Conservation (phyloP, 2,329 filamentous ascomycete species). For the Mycosphaerella arachidis region DNA sequence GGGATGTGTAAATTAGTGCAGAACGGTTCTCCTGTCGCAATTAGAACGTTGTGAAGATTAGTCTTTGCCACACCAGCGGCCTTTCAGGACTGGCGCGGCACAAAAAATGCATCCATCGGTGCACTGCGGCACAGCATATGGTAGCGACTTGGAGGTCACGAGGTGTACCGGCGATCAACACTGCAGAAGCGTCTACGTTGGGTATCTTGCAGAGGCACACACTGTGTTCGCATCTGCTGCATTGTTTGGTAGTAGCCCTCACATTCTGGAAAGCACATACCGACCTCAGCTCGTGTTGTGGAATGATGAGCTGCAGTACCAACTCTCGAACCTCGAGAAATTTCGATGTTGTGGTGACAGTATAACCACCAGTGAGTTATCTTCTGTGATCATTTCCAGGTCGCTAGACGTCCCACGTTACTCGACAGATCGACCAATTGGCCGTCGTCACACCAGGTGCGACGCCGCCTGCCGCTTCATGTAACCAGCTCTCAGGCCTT, state of each 20-base stretch:
- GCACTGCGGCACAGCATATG: neutral
- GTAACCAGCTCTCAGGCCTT: neutral
- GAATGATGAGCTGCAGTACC: neutral
- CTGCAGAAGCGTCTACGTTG: neutral
- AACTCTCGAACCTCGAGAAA: too few relatives aligned
- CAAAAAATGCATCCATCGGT: neutral
- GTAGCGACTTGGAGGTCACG: neutral
- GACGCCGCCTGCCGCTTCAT: neutral
- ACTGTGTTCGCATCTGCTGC: neutral
- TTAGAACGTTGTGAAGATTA: neutral
- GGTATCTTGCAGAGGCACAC: neutral
- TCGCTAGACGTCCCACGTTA: neutral
- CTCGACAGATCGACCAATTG: neutral
- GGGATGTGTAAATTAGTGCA: neutral
- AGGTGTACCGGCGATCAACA: neutral
- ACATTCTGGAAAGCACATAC: neutral
- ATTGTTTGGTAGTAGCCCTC: neutral
- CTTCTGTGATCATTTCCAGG: too few relatives aligned
- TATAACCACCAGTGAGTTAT: too few relatives aligned
- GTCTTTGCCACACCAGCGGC: neutral
- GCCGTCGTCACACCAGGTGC: neutral
- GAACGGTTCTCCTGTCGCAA: neutral
- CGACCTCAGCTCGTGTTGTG: neutral
- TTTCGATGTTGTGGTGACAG: too few relatives aligned
- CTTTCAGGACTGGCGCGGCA: neutral